phyloP scores from a whole-genome alignment of 495 filamentous ascomycete species.

The Extremus antarcticus region DNA sequence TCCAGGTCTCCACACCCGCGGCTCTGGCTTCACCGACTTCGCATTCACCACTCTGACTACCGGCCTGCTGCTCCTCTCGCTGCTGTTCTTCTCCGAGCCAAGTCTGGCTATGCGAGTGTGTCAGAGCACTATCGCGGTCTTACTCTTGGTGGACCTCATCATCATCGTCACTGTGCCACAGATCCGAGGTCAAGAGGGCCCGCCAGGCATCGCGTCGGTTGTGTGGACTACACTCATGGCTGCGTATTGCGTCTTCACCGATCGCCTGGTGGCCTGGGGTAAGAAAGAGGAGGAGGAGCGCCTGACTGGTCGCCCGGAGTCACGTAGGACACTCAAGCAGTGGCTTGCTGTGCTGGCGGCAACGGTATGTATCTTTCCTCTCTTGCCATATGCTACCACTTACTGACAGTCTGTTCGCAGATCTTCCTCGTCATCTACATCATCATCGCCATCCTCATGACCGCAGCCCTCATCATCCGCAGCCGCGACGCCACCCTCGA shows the following conservation, averaged over 20 bases:
- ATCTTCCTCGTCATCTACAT: conserved; percentile 56
- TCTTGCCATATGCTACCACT: background rate
- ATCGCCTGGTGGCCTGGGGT: conserved; percentile 75
- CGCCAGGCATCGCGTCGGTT: conserved; percentile 77
- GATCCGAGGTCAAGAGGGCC: conserved; percentile 72
- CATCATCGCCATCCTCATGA: conserved; percentile 58
- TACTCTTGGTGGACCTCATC: conserved; percentile 71
- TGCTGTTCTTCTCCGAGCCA: conserved; percentile 78
- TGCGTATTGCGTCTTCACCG: conserved; percentile 49
- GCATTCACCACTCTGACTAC: conserved; percentile 59
- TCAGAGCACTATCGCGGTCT: conserved; percentile 49
- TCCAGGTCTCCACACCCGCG: conserved; percentile 71
- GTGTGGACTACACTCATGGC: conserved; percentile 61
- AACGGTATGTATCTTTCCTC: conserved; percentile 27
- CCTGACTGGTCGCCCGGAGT: conserved; percentile 81
- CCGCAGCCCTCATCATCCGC: conserved; percentile 65
- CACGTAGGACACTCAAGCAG: conserved; percentile 65
- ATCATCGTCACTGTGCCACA: conserved; percentile 62
- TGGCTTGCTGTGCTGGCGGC: conserved; percentile 77
- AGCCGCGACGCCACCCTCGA: conserved; percentile 61
- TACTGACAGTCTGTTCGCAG: background rate
- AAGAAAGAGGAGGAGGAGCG: conserved; percentile 87
- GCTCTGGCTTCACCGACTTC: conserved; percentile 69
- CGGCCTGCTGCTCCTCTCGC: conserved; percentile 59
- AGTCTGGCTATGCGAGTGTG: conserved; percentile 64